Percentiles rank a stretch among this genome's conserved stretches.
Evolutionary conservation across 345 rosid species (phyloP).

Genomic region (Rubroshorea leprosula): DNA sequence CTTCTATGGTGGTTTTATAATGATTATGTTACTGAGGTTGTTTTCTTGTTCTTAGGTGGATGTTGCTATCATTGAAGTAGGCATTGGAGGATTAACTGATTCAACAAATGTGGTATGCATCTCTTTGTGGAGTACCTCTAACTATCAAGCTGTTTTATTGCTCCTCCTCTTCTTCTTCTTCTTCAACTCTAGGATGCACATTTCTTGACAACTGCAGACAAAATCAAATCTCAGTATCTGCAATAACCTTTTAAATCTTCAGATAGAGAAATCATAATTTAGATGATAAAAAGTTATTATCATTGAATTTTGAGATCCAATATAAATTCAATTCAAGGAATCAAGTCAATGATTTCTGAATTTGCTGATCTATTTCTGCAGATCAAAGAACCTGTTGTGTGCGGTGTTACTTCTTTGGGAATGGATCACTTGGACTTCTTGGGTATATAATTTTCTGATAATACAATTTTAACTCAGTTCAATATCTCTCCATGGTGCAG

Average conservation of each 20-base stretch:
- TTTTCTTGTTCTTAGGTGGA: constrained; percentile 53
- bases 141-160: background rate
- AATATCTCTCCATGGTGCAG: no score
- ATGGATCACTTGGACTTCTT: constrained; percentile 76
- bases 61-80: constrained; percentile 87
- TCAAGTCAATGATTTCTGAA: constrained; percentile 7
- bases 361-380: constrained; percentile 31
- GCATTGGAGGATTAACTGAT: constrained; percentile 70
- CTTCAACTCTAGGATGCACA: no score
- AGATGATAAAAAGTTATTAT: background rate
- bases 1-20: background rate
- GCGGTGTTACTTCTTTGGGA: constrained; percentile 83
- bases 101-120: constrained; percentile 76
- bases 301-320: background rate
- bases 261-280: background rate
- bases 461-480: constrained; percentile 2
- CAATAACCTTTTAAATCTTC: background rate
- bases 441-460: constrained; percentile 34
- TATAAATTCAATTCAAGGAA: background rate
- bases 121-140: constrained; percentile 10
- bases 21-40: constrained; percentile 5
- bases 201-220: background rate
- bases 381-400: constrained; percentile 78
- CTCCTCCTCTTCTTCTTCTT: background rate
- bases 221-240: background rate